Evolutionary conservation across 2,329 filamentous ascomycete genomes (phyloP).

Genomic region (Fusarium globosum): DNA sequence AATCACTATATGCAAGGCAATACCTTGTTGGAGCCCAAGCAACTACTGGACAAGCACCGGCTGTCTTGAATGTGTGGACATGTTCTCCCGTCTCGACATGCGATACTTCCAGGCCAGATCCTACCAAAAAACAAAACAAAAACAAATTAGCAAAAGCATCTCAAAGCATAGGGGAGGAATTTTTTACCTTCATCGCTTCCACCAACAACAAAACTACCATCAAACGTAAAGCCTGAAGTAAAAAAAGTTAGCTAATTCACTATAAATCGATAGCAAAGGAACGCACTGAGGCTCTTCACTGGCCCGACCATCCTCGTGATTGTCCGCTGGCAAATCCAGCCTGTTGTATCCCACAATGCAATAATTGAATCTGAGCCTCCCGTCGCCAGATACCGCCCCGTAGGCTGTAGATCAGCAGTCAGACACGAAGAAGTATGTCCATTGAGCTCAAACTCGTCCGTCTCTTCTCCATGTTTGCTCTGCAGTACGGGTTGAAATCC

Average conservation of each 20-base stretch:
- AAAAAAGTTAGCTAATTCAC: constrained; percentile 22
- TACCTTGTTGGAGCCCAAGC: constrained; percentile 82
- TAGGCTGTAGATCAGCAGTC: constrained; percentile 75
- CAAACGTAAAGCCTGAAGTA: constrained; percentile 75
- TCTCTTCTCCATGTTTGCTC: constrained; percentile 57
- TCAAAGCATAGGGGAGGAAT: not conserved
- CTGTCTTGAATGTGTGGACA: constrained; percentile 77
- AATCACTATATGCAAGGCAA: constrained; percentile 78
- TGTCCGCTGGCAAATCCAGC: constrained; percentile 81
- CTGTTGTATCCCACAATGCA: constrained; percentile 79
- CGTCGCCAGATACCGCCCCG: constrained; percentile 76
- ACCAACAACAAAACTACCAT: constrained; percentile 78
- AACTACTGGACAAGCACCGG: constrained; percentile 72
- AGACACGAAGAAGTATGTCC: constrained; percentile 81
- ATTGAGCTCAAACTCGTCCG: constrained; percentile 69
- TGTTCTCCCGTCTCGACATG: constrained; percentile 80
- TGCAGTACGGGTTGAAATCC: constrained; percentile 67
- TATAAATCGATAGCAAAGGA: not conserved
- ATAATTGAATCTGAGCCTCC: constrained; percentile 82
- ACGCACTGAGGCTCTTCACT: constrained; percentile 74
- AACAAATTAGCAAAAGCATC: constrained; percentile 4
- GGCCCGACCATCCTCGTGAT: constrained; percentile 76
- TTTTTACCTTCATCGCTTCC: constrained; percentile 76
- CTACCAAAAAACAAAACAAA: constrained; percentile 44
- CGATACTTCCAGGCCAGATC: constrained; percentile 73